These are phyloP conservation scores for Lobulomyces angularis DNA, from an alignment of 192 early-diverging fungal genomes.

Conservation along the genomic window DNA sequence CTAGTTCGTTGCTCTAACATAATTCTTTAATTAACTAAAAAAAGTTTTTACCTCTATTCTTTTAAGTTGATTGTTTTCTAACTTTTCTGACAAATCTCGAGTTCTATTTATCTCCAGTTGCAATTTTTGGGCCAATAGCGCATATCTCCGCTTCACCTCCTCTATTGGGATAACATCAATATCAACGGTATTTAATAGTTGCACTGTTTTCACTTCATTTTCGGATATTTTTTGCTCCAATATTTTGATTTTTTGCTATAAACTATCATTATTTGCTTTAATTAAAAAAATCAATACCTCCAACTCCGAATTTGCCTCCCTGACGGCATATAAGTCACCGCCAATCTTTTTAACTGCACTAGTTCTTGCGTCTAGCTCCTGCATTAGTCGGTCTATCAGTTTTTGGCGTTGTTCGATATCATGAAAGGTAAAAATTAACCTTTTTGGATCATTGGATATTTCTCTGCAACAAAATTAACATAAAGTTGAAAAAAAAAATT, in stretches of 20 bases:
- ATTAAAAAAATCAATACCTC: conserved; percentile 8
- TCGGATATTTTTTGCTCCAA: conserved; percentile 13
- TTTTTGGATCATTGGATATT: too few relatives aligned
- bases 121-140: conserved; percentile 20
- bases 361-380: conserved; percentile 22
- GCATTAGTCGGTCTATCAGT: conserved; percentile 26
- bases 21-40: background rate
- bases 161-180: conserved; percentile 17
- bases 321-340: conserved; percentile 14
- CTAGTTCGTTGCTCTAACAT: conserved; percentile 18
- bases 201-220: conserved; percentile 14
- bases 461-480: too few relatives aligned
- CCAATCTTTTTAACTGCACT: conserved; percentile 29
- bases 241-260: conserved; percentile 11
- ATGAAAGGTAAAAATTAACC: too few relatives aligned
- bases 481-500: too few relatives aligned
- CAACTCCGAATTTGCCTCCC: conserved; percentile 15
- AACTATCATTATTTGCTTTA: background rate
- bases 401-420: conserved; percentile 24
- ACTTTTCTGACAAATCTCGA: conserved; percentile 3
- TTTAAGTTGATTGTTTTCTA: conserved; percentile 15
- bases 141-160: conserved; percentile 27
- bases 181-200: conserved; percentile 25
- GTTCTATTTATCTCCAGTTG: conserved; percentile 6
- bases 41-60: conserved; percentile 14